Evolutionary conservation across 2,329 filamentous ascomycete genomes (phyloP).

Genomic region (Neophaeococcomyces mojaviensis): DNA sequence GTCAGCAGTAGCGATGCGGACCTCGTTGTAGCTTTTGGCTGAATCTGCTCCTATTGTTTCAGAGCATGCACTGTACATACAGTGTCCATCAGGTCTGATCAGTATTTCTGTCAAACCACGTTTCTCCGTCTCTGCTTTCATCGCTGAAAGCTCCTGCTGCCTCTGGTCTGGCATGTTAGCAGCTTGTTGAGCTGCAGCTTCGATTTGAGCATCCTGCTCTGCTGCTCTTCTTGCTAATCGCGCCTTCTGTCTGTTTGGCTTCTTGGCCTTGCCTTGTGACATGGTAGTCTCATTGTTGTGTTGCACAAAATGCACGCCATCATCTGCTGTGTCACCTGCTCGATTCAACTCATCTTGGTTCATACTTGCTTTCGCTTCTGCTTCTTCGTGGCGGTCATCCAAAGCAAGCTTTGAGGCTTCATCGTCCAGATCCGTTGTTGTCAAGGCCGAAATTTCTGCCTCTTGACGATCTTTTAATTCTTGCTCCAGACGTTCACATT

Average conservation of each 20-base stretch:
- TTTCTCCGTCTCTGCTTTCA: constrained; percentile 59
- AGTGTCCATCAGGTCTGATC: constrained; percentile 87
- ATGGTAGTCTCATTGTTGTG: not conserved
- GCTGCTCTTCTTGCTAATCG: constrained; percentile 81
- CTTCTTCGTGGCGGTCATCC: not conserved
- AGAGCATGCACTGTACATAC: constrained; percentile 84
- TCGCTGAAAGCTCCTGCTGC: constrained; percentile 59
- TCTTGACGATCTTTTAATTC: constrained; percentile 50
- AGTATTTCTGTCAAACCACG: constrained; percentile 64
- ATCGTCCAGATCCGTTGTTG: constrained; percentile 16
- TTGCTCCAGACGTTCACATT: constrained; percentile 52
- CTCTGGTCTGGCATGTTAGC: constrained; percentile 65
- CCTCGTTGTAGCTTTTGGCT: constrained; percentile 49
- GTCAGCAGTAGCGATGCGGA: constrained; percentile 63
- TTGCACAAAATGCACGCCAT: not conserved
- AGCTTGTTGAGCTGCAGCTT: constrained; percentile 67
- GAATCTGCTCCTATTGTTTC: constrained; percentile 57
- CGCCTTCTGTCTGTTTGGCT: constrained; percentile 86
- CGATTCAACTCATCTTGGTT: constrained; percentile 12
- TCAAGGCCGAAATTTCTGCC: constrained; percentile 18
- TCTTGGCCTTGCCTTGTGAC: constrained; percentile 44
- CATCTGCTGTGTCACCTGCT: constrained; percentile 13
- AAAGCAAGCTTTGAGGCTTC: not conserved
- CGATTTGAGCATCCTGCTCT: constrained; percentile 64
- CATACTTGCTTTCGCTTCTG: not conserved